A percentile compares a stretch with the other conserved stretches of the same genome.
These are phyloP conservation scores for Coffea canephora DNA, from an alignment of 257 asterid genomes.

Conservation along the genomic window DNA sequence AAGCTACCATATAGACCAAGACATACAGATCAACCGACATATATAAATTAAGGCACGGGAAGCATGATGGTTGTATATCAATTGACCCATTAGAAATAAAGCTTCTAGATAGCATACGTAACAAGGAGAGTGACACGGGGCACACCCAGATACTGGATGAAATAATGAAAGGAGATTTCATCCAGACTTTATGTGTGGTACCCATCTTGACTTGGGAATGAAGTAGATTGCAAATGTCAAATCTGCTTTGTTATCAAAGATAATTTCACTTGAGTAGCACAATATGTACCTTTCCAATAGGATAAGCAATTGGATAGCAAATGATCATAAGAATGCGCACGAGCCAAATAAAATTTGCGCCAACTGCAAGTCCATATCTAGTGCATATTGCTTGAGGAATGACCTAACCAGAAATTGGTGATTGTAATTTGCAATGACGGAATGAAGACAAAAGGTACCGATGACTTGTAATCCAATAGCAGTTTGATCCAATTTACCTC, in stretches of 20 bases:
- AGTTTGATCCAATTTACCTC: constrained; percentile 53
- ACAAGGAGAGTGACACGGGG: not conserved
- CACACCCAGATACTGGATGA: not conserved
- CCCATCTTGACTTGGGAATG: not conserved
- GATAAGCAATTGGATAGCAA: constrained; percentile 83
- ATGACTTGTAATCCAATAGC: not conserved
- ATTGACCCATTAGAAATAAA: not conserved
- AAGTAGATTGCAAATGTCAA: not conserved
- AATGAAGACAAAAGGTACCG: not conserved
- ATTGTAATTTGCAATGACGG: constrained; percentile 1
- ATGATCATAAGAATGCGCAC: constrained; percentile 80
- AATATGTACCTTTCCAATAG: constrained; percentile 85
- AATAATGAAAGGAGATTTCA: not conserved
- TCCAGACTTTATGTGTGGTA: not conserved
- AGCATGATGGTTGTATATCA: not conserved
- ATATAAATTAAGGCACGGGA: not conserved
- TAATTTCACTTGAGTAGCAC: not conserved
- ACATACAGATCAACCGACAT: not conserved
- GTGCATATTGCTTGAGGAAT: constrained; percentile 99
- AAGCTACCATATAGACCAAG: not conserved
- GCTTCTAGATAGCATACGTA: not conserved
- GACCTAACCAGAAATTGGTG: constrained; percentile 45
- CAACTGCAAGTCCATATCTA: constrained; percentile 96
- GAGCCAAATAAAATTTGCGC: constrained; percentile 90
- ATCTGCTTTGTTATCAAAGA: not conserved